Percentiles rank a stretch among this genome's conserved stretches.
phyloP scores from a whole-genome alignment of 2,329 filamentous ascomycete species.

The Pezicula carpinea region DNA sequence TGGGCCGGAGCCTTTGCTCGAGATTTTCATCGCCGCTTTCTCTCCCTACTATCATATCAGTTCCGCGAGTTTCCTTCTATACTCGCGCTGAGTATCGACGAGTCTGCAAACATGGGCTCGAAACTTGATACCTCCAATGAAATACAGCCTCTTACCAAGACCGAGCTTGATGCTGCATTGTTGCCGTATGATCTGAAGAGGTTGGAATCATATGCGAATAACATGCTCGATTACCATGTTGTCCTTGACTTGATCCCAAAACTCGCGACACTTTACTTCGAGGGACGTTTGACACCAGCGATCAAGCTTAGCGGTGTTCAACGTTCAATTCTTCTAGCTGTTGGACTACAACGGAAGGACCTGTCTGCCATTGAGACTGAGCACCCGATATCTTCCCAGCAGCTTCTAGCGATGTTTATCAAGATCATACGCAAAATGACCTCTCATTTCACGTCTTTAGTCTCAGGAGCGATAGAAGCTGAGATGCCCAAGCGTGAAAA shows the following conservation, averaged over 20 bases:
- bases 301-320: conserved; percentile 79
- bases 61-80: conserved; percentile 78
- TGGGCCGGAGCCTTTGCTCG: conserved; percentile 85
- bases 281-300: conserved; percentile 61
- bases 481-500: conserved; percentile 55
- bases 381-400: conserved; percentile 65
- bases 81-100: conserved; percentile 80
- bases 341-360: conserved; percentile 87
- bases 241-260: conserved; percentile 87
- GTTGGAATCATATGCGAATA: conserved; percentile 91
- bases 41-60: conserved; percentile 84
- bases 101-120: conserved; percentile 72
- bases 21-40: conserved; percentile 93
- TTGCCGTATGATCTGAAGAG: conserved; percentile 94
- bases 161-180: conserved; percentile 71
- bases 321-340: conserved; percentile 79
- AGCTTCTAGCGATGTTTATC: conserved; percentile 93
- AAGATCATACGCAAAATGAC: conserved; percentile 91
- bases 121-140: conserved; percentile 56
- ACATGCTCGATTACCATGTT: conserved; percentile 96
- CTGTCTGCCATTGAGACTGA: conserved; percentile 78
- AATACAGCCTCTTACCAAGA: conserved; percentile 59
- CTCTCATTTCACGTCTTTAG: conserved; percentile 67
- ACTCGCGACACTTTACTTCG: conserved; percentile 81
- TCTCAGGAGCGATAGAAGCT: conserved; percentile 68